Evolutionary conservation across 441 rosid species (phyloP).

Genomic region (Erodium texanum): DNA sequence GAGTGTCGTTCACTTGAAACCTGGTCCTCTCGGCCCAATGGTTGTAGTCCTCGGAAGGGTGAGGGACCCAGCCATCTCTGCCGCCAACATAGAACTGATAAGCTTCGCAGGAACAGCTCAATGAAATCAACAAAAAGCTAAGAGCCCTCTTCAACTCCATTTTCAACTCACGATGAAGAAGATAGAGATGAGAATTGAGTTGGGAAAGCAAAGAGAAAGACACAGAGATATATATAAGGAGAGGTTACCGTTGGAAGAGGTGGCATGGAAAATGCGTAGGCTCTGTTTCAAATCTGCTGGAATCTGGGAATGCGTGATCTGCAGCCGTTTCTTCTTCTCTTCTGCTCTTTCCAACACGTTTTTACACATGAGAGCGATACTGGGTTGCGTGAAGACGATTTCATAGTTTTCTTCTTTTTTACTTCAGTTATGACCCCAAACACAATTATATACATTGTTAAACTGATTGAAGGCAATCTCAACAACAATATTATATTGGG

Average conservation of each 20-base stretch:
- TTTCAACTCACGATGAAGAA: neutral
- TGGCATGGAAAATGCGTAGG: neutral
- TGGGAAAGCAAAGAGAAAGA: neutral
- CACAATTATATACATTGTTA: too few species aligned
- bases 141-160: neutral
- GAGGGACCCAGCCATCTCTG: conserved; percentile 61
- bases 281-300: too few species aligned
- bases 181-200: neutral
- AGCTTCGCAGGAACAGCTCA: conserved; percentile 15
- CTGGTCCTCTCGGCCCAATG: conserved; percentile 73
- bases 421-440: too few species aligned
- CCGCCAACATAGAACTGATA: conserved; percentile 64
- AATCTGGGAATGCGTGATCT: too few species aligned
- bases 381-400: too few species aligned
- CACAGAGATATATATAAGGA: neutral
- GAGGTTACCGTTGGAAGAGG: neutral
- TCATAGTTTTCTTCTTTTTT: too few species aligned
- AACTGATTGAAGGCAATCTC: too few species aligned
- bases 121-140: neutral
- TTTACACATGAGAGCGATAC: too few species aligned
- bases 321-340: too few species aligned
- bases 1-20: conserved; percentile 75
- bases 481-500: too few species aligned
- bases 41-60: conserved; percentile 52
- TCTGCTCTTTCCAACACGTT: too few species aligned